Conservation (phyloP, 768 basidiomycete species). For the Jaapia argillacea region DNA sequence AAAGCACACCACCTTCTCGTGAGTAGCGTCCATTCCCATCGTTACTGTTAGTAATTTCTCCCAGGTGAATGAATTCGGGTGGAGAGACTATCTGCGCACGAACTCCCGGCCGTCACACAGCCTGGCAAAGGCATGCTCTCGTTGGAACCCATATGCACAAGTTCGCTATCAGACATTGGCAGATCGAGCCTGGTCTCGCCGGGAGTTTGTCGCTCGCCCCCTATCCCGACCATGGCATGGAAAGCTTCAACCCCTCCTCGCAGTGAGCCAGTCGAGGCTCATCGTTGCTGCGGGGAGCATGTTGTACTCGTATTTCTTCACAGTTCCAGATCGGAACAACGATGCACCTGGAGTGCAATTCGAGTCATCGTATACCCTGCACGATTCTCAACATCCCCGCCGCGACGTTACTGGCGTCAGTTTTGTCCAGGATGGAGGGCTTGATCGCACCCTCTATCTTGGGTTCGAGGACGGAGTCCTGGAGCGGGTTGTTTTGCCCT, state of each 20-base stretch:
- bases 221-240: conserved; percentile 13
- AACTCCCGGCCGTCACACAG: conserved; percentile 7
- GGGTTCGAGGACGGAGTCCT: conserved; percentile 52
- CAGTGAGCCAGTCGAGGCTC: conserved; percentile 12
- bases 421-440: conserved; percentile 34
- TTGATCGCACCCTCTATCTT: conserved; percentile 36
- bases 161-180: conserved; percentile 11
- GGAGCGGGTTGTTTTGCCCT: conserved; percentile 33
- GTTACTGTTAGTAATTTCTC: not conserved
- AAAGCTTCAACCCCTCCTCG: conserved; percentile 16
- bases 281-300: conserved; percentile 17
- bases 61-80: conserved; percentile 10
- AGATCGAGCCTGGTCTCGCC: conserved; percentile 11
- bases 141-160: conserved; percentile 9
- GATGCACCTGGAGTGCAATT: conserved; percentile 32
- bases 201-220: conserved; percentile 12
- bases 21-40: not conserved
- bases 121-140: conserved; percentile 3
- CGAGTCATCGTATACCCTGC: conserved; percentile 36
- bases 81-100: conserved; percentile 4
- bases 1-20: conserved; percentile 6
- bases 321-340: conserved; percentile 8
- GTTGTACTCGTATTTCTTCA: conserved; percentile 14
- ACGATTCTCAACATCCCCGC: conserved; percentile 18
- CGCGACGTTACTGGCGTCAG: conserved; percentile 47